These are phyloP conservation scores for Pugionium dolabratum DNA, from an alignment of 345 rosid genomes.

Conservation along the genomic window DNA sequence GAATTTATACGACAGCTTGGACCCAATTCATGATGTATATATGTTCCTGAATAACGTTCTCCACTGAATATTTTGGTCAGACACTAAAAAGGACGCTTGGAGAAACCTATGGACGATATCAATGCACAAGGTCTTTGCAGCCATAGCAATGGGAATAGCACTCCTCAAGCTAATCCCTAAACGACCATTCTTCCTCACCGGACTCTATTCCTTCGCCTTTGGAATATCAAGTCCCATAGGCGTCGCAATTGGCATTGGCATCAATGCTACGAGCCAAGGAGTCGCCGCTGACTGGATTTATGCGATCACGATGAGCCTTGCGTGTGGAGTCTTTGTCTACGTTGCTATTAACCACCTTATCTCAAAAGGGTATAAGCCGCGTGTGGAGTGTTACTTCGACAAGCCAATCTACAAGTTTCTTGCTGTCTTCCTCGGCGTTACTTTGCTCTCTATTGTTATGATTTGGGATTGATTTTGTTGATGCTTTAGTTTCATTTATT, in stretches of 20 bases:
- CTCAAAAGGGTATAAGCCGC: constrained; percentile 73
- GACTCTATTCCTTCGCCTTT: constrained; percentile 70
- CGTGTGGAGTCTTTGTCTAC: constrained; percentile 82
- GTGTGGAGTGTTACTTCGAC: constrained; percentile 48
- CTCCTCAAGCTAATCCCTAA: constrained; percentile 72
- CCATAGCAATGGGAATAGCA: constrained; percentile 88
- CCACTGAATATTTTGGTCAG: constrained; percentile 36
- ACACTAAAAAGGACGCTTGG: constrained; percentile 65
- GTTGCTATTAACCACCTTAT: constrained; percentile 87
- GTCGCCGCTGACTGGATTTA: constrained; percentile 64
- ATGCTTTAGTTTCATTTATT: constrained; percentile 14
- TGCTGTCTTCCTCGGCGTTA: constrained; percentile 71
- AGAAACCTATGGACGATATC: constrained; percentile 87
- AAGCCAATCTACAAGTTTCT: constrained; percentile 70
- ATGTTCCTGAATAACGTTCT: neutral
- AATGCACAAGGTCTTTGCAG: constrained; percentile 81
- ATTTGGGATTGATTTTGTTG: constrained; percentile 58
- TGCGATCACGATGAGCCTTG: constrained; percentile 78
- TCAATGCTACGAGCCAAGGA: constrained; percentile 74
- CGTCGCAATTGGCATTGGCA: constrained; percentile 80
- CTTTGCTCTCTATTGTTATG: constrained; percentile 73
- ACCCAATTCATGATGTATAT: too few species aligned
- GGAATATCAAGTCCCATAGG: constrained; percentile 80
- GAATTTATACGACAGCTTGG: too few species aligned
- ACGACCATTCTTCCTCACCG: constrained; percentile 68